Base-by-base conservation (phyloP, 2,329 filamentous ascomycete genomes). In the Ophiosphaerella korrae region DNA sequence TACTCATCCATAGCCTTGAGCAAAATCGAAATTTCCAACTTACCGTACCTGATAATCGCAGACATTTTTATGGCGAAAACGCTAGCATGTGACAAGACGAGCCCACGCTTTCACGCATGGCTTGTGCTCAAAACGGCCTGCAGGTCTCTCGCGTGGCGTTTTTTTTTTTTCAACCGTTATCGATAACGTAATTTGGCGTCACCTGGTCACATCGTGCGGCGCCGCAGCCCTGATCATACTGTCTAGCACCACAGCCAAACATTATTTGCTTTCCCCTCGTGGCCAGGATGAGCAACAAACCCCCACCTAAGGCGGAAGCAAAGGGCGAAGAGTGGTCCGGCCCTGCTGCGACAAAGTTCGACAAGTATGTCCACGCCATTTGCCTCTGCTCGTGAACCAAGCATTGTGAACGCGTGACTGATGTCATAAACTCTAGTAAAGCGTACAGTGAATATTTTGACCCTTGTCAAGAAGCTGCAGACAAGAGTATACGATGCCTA, bases 381-480 rank as follows among this genome's bases (percentile, higher is more conserved):
- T 46, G 13, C 16, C 21, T 18, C 34, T 16, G 23, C 34, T 29
- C 34, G 37, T 12, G 13, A 26, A 7, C 14, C 14, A 2, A n/a
- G 47, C 23, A 18, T 37, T 16, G 14, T 14, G 33, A 21, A 16
- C 13, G 24, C 7, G 11, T 13, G 24, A 31, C 60, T 64, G 43
- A 64, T 50, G 12, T 6, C 3, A 12, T 31, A 8, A n/a, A 3
- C 13, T 35, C 53, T 66, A 96, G 93, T 62, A 97, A 97, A 80
- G 83, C 82, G 48, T 85, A 88, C 68, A 96, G 92, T 80, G 87
- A 97, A 72, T 97, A 88, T 77, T 91, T 90, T 73, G 94, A 99
- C 67, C 94, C 94, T 2, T 99, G 94, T 75, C 93, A 97, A 73
- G 93, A 96, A 66, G 91, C 91, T 5, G 93, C 94, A 7, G 80